Percentiles rank a stretch among this genome's conserved stretches.
Evolutionary conservation across 2,329 filamentous ascomycete genomes (phyloP).

Genomic region (Colletotrichum abscissum): DNA sequence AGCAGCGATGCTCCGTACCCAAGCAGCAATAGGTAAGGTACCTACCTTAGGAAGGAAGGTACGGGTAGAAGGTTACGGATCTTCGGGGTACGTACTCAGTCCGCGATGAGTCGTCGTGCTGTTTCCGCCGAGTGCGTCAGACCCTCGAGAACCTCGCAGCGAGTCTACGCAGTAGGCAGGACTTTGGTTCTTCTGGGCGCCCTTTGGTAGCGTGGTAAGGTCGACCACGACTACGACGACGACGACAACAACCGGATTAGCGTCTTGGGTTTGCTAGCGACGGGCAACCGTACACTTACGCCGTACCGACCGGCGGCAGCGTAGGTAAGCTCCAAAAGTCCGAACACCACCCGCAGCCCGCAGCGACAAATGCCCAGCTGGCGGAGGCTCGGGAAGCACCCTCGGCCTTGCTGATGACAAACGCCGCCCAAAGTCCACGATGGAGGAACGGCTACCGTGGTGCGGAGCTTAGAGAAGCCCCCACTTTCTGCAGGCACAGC

Average conservation of each 20-base stretch:
- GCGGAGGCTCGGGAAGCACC: constrained; percentile 32
- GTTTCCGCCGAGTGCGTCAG: constrained; percentile 31
- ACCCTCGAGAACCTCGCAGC: not conserved
- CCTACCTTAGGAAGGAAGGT: no score
- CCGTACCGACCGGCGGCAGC: not conserved
- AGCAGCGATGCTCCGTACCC: not conserved
- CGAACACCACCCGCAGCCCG: constrained; percentile 18
- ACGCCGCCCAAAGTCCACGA: constrained; percentile 32
- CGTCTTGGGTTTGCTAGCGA: not conserved
- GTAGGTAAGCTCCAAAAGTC: constrained; percentile 34
- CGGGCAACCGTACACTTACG: not conserved
- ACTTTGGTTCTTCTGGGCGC: no score
- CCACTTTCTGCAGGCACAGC: not conserved
- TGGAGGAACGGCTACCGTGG: not conserved
- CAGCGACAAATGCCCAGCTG: not conserved
- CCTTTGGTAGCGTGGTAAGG: not conserved
- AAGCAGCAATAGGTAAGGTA: no score
- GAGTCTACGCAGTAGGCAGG: not conserved
- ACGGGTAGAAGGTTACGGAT: not conserved
- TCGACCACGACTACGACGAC: no score
- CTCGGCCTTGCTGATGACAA: constrained; percentile 34
- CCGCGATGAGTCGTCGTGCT: not conserved
- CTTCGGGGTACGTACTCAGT: constrained; percentile 18
- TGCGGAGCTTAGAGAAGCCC: not conserved
- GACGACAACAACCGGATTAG: not conserved